These are phyloP conservation scores for Fusarium lateritium DNA, from an alignment of 2,329 filamentous ascomycete species.

Conservation along the genomic window DNA sequence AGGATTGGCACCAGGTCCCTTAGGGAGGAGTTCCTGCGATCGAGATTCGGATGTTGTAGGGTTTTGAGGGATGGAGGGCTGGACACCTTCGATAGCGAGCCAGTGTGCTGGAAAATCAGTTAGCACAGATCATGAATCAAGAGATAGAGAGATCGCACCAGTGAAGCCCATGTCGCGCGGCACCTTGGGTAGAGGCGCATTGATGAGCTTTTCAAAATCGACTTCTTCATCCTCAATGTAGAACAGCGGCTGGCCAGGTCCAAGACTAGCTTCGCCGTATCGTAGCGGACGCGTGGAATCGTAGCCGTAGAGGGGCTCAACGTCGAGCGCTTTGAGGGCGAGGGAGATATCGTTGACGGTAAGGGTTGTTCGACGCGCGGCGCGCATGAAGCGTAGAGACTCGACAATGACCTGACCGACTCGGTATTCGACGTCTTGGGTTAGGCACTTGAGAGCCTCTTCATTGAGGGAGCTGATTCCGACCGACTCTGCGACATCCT, in stretches of 20 bases:
- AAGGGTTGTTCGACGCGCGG: conserved; percentile 86
- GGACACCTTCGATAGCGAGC: conserved; percentile 97
- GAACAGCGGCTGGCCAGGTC: conserved; percentile 93
- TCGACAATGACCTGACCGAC: conserved; percentile 94
- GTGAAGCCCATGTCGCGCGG: conserved; percentile 94
- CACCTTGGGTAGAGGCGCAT: conserved; percentile 94
- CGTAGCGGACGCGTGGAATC: conserved; percentile 90
- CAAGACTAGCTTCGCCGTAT: conserved; percentile 94
- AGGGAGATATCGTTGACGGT: conserved; percentile 91
- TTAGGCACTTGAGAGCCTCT: conserved; percentile 88
- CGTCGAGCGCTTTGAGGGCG: conserved; percentile 87
- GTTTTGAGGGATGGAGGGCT: conserved; percentile 96
- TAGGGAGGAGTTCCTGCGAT: conserved; percentile 87
- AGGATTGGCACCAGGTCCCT: conserved; percentile 89
- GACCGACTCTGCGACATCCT: conserved; percentile 95
- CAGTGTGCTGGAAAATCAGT: conserved; percentile 79
- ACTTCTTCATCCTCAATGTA: conserved; percentile 99
- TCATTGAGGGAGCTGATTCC: conserved; percentile 86
- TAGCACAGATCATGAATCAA: conserved; percentile 6
- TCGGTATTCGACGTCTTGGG: conserved; percentile 95
- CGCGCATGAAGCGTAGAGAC: conserved; percentile 95
- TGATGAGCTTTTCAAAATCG: conserved; percentile 99
- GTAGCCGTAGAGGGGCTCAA: conserved; percentile 97
- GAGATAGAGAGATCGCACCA: conserved; percentile 64
- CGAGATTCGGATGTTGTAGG: conserved; percentile 88